Evolutionary conservation across 2,329 filamentous ascomycete genomes (phyloP).

Genomic region (Penicillium palitans): DNA sequence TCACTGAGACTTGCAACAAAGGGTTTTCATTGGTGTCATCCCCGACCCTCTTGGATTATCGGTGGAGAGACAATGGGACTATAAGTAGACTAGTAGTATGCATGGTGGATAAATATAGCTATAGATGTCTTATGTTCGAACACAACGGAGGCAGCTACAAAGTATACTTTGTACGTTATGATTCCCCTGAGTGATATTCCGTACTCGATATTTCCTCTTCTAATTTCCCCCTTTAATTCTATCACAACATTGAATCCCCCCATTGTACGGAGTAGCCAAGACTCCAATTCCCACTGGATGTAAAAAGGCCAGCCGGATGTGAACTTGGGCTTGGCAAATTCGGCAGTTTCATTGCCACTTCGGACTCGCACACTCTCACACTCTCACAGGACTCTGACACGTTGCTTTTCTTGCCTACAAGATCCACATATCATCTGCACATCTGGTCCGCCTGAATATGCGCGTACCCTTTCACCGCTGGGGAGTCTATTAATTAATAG

Average conservation of each 20-base stretch:
- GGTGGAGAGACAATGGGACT: constrained; percentile 10
- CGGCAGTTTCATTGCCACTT: not conserved
- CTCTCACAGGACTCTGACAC: not conserved
- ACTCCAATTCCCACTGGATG: not conserved
- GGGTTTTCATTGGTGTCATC: constrained; percentile 1
- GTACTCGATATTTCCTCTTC: not conserved
- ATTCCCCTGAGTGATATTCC: not conserved
- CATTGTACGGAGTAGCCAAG: not conserved
- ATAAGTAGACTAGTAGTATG: constrained; percentile 7
- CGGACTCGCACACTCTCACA: not conserved
- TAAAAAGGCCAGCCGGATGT: not conserved
- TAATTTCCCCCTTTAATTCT: not conserved
- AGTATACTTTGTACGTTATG: not conserved
- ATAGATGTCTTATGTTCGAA: not conserved
- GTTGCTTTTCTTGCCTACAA: not conserved
- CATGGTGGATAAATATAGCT: not conserved
- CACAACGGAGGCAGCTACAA: not conserved
- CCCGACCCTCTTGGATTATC: not conserved
- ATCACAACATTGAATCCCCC: no score
- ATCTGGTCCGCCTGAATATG: not conserved
- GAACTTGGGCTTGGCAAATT: not conserved
- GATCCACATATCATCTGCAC: not conserved
- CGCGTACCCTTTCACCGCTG: not conserved
- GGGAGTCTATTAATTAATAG: no score
- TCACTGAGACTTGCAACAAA: not conserved